Evolutionary conservation across 208 protist genomes (phyloP), one percentile per base, ranked within the genome.

Genomic region (Novymonas esmeraldas): DNA sequence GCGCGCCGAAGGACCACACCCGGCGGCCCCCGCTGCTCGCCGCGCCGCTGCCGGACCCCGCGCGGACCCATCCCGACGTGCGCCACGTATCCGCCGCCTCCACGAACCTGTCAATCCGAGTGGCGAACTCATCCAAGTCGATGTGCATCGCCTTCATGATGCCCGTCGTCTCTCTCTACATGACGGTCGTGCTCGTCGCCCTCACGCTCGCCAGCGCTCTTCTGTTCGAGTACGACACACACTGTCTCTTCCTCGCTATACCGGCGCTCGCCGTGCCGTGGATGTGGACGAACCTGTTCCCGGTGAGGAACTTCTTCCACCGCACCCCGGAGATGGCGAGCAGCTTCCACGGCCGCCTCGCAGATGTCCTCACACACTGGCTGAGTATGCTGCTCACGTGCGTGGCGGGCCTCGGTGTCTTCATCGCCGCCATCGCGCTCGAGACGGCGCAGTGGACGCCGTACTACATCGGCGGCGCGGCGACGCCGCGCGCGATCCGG

Each of bases 181-280:
- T 78, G 28, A 76, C 55, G 0, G 3, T 87, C 5, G 42, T 78
- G 3, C 28, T 73, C 41, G 26, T 57, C 11, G 33, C 80, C 5
- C 51, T 83, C 41, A 50, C 76, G 18, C 64, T 71, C 11, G 66
- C 41, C 39, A 72, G 66, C 41, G 75, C 81, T 11, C 57, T 90
- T 46, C 61, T 65, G 52, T 69, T 73, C 56, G 58, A 65, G 64
- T 87, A 75, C 48, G 66, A 85, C 20, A 85, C 78, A 4, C 66
- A 81, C 57, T 78, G 70, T 44, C 58, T 82, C 11, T 70, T 81
- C 22, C 64, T 79, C 46, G 70, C 76, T 4, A 52, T 77, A 10
- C 84, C 78, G 18, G 70, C 66, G 18, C 73, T 90, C 50, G 34
- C 49, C 18, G 60, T 67, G 26, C 84, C 84, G 16, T 55, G 70